Evolutionary conservation across 2,329 filamentous ascomycete genomes (phyloP), one percentile per base, ranked within the genome.

Genomic region (Lasiodiplodia gonubiensis): DNA sequence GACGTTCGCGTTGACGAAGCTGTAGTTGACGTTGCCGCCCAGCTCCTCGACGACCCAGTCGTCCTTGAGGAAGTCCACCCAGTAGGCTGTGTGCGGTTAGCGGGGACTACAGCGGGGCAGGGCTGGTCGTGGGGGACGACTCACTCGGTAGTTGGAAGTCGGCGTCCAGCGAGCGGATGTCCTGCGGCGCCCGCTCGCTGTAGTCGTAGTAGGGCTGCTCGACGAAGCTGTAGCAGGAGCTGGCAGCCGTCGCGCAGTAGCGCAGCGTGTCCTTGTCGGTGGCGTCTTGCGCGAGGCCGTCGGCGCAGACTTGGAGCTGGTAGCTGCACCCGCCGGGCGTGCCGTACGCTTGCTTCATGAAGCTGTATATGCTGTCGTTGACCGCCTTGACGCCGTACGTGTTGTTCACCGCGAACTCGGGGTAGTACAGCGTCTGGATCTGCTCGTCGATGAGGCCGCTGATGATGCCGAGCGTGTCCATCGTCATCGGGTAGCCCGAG

Each of bases 391-490:
- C 80, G 18, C 80, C 81, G 70, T 86, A 87, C 14, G 85, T 85
- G 70, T 86, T 86, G 73, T 86, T 85, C 70, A 83, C 82, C 0
- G 85, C 83, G 60, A 86, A 83, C 4, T 82, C 75, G 3, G 83
- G 81, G 69, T 84, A 85, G 35, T 78, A 79, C 0, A 80, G 79
- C 1, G 37, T 21, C n/a, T 66, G 82, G 10, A 82, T 77, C 10
- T 81, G 76, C 42, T 83, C 81, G 39, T 85, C 83, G 68, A 86
- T 80, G 60, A 86, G 83, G 6, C 85, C 85, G 68, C 87, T 87
- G 53, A 86, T 83, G 66, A 87, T 83, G 0, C 84, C 84, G 3
- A 87, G 72, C 0, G 85, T 85, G 67, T 86, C 83, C 67, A 87
- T 85, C 30, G 82, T 77, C 4, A 88, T 80, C 51, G 82, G 75